Percentiles rank a stretch among this genome's conserved stretches.
These are phyloP conservation scores for Pseudotulostoma volvatum DNA, from an alignment of 495 filamentous ascomycete species.

Conservation along the genomic window DNA sequence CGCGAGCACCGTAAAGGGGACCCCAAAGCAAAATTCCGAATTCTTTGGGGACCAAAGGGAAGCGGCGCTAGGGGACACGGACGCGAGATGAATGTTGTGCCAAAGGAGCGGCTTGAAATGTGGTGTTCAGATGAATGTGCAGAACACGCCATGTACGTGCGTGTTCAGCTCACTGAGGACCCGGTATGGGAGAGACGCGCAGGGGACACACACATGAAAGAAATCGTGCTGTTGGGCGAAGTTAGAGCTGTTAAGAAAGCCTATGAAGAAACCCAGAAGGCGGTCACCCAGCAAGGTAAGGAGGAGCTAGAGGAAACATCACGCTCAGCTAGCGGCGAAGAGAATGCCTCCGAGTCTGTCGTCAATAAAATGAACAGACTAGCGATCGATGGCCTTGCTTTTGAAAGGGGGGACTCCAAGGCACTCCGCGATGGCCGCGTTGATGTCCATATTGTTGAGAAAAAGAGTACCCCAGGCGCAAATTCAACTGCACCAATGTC, in stretches of 20 bases:
- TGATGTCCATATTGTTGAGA: conserved; percentile 26
- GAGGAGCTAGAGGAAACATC: not conserved
- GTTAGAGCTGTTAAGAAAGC: conserved; percentile 11
- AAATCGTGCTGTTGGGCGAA: conserved; percentile 41
- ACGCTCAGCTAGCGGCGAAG: not conserved
- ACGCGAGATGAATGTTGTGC: conserved; percentile 39
- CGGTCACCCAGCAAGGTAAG: conserved; percentile 1
- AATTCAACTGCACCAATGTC: conserved; percentile 14
- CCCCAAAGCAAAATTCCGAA: conserved; percentile 28
- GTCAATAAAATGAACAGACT: not conserved
- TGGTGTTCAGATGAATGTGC: conserved; percentile 81
- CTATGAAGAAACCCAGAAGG: conserved; percentile 5
- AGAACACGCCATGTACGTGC: conserved; percentile 61
- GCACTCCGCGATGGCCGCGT: conserved; percentile 19
- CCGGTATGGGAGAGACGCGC: conserved; percentile 58
- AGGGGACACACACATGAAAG: conserved; percentile 17
- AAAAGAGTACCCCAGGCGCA: conserved; percentile 8
- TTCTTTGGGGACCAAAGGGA: conserved; percentile 31
- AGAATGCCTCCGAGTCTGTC: not conserved
- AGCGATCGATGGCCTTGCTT: conserved; percentile 22
- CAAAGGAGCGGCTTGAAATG: conserved; percentile 54
- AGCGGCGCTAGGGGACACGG: conserved; percentile 35
- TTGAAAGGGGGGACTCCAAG: conserved; percentile 31
- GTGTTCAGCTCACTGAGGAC: conserved; percentile 65
- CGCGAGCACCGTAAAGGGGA: conserved; percentile 32